Percentiles rank a stretch among this genome's conserved stretches.
These are phyloP conservation scores for Fusarium abutilonis DNA, from an alignment of 2,329 filamentous ascomycete genomes.

Conservation along the genomic window DNA sequence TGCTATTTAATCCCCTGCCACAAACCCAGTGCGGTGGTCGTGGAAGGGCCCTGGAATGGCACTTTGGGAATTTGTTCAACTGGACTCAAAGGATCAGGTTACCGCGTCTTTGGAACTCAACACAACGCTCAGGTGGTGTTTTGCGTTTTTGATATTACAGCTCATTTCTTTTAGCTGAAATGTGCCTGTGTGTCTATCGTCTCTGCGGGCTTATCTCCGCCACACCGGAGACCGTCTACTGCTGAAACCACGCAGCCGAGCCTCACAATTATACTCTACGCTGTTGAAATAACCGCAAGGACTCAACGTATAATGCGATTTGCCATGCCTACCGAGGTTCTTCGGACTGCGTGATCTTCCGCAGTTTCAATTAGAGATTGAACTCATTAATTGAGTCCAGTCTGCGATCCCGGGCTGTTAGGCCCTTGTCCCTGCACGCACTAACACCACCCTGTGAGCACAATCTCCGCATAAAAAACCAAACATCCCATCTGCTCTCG, in stretches of 20 bases:
- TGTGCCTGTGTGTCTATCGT: not conserved
- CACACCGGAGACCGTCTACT: constrained; percentile 24
- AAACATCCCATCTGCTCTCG: constrained; percentile 31
- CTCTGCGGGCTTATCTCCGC: constrained; percentile 8
- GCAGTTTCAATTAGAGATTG: constrained; percentile 9
- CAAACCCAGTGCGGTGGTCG: constrained; percentile 18
- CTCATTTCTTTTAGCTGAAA: constrained; percentile 22
- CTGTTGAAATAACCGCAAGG: not conserved
- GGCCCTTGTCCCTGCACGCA: constrained; percentile 32
- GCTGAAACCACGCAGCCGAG: constrained; percentile 13
- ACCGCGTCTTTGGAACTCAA: constrained; percentile 5
- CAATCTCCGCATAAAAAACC: constrained; percentile 41
- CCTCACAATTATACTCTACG: constrained; percentile 2
- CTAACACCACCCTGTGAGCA: constrained; percentile 28
- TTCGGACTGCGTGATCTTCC: constrained; percentile 32
- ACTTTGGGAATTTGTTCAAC: constrained; percentile 3
- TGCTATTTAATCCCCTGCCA: constrained; percentile 6
- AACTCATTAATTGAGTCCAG: constrained; percentile 7
- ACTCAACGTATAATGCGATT: not conserved
- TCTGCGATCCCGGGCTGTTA: constrained; percentile 27
- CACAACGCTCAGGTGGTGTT: not conserved
- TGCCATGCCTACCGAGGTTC: constrained; percentile 2
- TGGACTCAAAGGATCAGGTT: constrained; percentile 3
- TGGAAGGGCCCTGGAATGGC: constrained; percentile 29
- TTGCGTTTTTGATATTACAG: not conserved